phyloP scores from a whole-genome alignment of 805 yeast genomes.

The Wickerhamomyces tratensis region DNA sequence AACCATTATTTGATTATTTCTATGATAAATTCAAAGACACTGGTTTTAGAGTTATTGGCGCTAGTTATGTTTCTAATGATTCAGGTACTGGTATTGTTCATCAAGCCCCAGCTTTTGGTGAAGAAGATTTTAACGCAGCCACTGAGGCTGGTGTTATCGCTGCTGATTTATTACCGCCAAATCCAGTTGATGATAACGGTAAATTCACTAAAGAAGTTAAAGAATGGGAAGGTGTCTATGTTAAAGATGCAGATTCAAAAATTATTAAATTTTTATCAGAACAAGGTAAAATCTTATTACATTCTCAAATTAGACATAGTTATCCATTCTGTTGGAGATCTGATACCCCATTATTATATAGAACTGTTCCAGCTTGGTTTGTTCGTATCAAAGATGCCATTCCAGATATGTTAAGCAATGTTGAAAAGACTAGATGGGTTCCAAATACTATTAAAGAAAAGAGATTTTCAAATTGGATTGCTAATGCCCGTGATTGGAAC shows the following conservation, averaged over 20 bases:
- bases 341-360: constrained; percentile 92
- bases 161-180: constrained; percentile 61
- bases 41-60: constrained; percentile 78
- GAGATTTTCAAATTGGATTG: constrained; percentile 96
- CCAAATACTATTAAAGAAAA: constrained; percentile 86
- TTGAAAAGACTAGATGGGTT: constrained; percentile 89
- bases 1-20: constrained; percentile 79
- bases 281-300: constrained; percentile 62
- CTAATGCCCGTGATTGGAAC: constrained; percentile 99
- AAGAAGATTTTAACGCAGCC: constrained; percentile 88
- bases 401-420: constrained; percentile 83
- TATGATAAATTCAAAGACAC: constrained; percentile 61
- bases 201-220: constrained; percentile 65
- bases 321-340: constrained; percentile 99
- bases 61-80: constrained; percentile 80
- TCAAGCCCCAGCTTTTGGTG: constrained; percentile 99
- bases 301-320: constrained; percentile 84
- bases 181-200: constrained; percentile 93
- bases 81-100: constrained; percentile 99
- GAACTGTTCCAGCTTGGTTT: constrained; percentile 98
- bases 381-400: constrained; percentile 81
- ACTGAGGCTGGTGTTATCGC: constrained; percentile 63
- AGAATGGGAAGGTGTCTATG: constrained; percentile 75
- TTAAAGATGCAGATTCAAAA: constrained; percentile 90
- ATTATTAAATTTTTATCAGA: constrained; percentile 81